Base-by-base conservation (phyloP, 371 early-diverging fungal species). In the Mucor circinelloides region DNA sequence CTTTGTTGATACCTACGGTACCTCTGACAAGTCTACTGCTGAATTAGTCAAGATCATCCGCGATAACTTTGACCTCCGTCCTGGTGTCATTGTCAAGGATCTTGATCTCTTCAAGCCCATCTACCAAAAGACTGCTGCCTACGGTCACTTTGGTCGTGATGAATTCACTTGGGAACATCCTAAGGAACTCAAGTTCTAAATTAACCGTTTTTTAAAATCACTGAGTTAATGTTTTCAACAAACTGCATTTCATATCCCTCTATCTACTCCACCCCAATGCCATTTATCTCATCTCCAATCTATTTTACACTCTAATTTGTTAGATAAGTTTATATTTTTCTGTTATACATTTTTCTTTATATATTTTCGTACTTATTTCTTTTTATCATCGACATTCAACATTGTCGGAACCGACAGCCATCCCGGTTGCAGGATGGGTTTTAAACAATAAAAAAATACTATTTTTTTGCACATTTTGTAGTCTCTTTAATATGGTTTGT, bases 111-210 rank as follows among this genome's bases (percentile, higher is more conserved):
- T 91, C 91, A 94, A 95, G 89, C 99, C 99, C 76, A 94, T 97
- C 82, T 99, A 98, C 92, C 90, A 90, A 83, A 86, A 94, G 86
- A 97, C 99, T 61, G 97, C 99, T 60, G 89, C 92, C 74, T 99
- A 99, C 85, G 99, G 99, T 70, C 99, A 99, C 91, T 99, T 99
- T 87, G 99, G 99, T 73, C 95, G 98, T 76, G 86, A 87, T 59
- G 93, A 96, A 81, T 96, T 96, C 91, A 85, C 92, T 67, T 99
- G 99, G 99, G 98, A 97, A 87, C 88, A 95, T 83, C 94, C 95
- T 82, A 95, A 93, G 91, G 76, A 82, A 52, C 90, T 94, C 75
- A 89, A 90, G 85, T 88, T 92, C 84, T 93, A 90, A 86, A 58
- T 66, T 58, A 57, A n/a, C 28, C 50, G 28, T 46, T 46, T 10